Base-by-base conservation (phyloP, 441 rosid species). In the Macaranga tanarius region DNA sequence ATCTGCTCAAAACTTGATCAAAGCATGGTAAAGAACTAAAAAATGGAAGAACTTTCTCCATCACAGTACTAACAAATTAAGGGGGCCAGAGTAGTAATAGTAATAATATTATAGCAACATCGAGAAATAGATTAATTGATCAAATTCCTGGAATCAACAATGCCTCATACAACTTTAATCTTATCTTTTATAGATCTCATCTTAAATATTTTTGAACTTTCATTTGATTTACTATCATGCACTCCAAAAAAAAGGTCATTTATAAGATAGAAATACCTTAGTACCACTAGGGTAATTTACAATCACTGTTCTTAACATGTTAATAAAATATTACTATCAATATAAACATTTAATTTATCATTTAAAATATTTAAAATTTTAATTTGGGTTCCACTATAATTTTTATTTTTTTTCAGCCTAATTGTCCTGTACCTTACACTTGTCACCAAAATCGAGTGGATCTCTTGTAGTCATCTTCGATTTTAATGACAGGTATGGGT, bases 231-330 rank as follows among this genome's bases (percentile, higher is more conserved):
- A 16, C 31, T 83, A 40, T 84, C 86, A 4, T 85, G 87, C 22
- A 15, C n/a, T n/a, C 80, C 7, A 42, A 80, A 5, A 28, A 50
- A 40, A 73, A 40, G 74, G 62, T 5, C 25, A 56, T 2, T 47
- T 17, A n/a, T 0, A 31, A 55, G 51, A 42, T 10, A 45, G 67
- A 56, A 34, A 55, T 65, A 17, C n/a, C n/a, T n/a, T n/a, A n/a
- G n/a, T n/a, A n/a, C n/a, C n/a, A n/a, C n/a, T n/a, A 71, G 67
- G 15, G 85, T n/a, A n/a, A 94, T 96, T 84, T 72, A 64, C 93
- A 82, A n/a, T n/a, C n/a, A n/a, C n/a, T n/a, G n/a, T n/a, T n/a
- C n/a, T n/a, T n/a, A n/a, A n/a, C n/a, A n/a, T n/a, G n/a, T n/a
- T n/a, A n/a, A n/a, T n/a, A n/a, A n/a, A n/a, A n/a, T n/a, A n/a